phyloP scores from a whole-genome alignment of 1,284 basidiomycete genomes.

The Trametes hirsuta region DNA sequence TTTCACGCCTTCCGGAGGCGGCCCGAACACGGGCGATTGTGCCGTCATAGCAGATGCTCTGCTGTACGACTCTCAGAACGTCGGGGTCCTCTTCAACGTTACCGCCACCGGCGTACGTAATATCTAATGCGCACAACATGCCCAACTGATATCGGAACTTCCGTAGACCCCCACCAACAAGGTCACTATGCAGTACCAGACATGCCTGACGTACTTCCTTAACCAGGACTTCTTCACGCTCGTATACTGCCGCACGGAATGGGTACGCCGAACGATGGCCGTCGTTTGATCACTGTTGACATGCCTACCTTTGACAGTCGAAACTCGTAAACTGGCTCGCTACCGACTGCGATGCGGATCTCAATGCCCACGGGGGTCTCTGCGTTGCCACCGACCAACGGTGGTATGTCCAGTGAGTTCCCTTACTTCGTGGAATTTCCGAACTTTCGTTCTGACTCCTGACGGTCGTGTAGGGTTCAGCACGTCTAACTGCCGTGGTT shows the following conservation, averaged over 20 bases:
- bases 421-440: neutral
- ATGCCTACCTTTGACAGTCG: neutral
- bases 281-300: neutral
- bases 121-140: neutral
- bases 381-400: slow-evolving; percentile 48
- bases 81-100: slow-evolving; percentile 36
- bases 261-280: slow-evolving; percentile 24
- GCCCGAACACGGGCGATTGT: slow-evolving; percentile 50
- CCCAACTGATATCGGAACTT: neutral
- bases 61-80: slow-evolving; percentile 48
- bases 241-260: slow-evolving; percentile 35
- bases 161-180: slow-evolving; percentile 22
- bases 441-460: neutral
- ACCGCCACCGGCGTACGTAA: slow-evolving; percentile 16
- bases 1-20: slow-evolving; percentile 47
- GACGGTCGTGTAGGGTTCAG: neutral
- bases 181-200: slow-evolving; percentile 33
- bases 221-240: slow-evolving; percentile 31
- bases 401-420: slow-evolving; percentile 49
- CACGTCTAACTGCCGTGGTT: neutral
- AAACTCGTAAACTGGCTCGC: slow-evolving; percentile 44
- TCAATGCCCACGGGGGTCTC: slow-evolving; percentile 53
- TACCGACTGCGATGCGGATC: slow-evolving; percentile 46
- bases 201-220: slow-evolving; percentile 34
- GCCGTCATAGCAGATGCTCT: slow-evolving; percentile 51